Percentiles rank a stretch among this genome's conserved stretches.
These are phyloP conservation scores for Zostera marina DNA, from an alignment of 116 monocot genomes.

Conservation along the genomic window DNA sequence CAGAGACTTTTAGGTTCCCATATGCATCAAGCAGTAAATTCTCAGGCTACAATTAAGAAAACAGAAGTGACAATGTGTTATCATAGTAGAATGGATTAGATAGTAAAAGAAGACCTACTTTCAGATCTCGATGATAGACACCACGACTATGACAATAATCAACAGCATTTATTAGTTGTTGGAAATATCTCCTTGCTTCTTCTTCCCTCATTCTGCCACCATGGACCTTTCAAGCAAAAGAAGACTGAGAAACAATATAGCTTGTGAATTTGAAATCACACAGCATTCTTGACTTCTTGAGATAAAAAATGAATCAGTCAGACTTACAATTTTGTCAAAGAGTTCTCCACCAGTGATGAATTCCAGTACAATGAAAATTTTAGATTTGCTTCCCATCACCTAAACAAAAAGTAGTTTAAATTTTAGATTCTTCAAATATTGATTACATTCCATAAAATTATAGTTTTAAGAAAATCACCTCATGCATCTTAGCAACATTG, in stretches of 20 bases:
- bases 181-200: slow-evolving; percentile 71
- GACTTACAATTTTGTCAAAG: slow-evolving; percentile 90
- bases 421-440: background rate
- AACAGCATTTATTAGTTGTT: slow-evolving; percentile 81
- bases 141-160: slow-evolving; percentile 92
- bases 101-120: slow-evolving; percentile 14
- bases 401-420: slow-evolving; percentile 10
- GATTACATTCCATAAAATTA: background rate
- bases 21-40: slow-evolving; percentile 60
- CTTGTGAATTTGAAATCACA: background rate
- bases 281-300: no score
- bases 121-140: slow-evolving; percentile 73
- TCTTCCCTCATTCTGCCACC: slow-evolving; percentile 66
- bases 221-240: slow-evolving; percentile 32
- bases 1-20: slow-evolving; percentile 79
- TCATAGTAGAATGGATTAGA: background rate
- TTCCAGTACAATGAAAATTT: slow-evolving; percentile 76
- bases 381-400: slow-evolving; percentile 91
- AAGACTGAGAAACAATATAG: background rate
- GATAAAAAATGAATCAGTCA: background rate
- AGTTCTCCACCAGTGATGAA: slow-evolving; percentile 82
- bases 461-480: slow-evolving; percentile 26
- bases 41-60: slow-evolving; percentile 43
- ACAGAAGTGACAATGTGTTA: background rate
- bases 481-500: slow-evolving; percentile 66